These are phyloP conservation scores for Bombardia bombarda DNA, from an alignment of 495 filamentous ascomycete species.

Conservation along the genomic window DNA sequence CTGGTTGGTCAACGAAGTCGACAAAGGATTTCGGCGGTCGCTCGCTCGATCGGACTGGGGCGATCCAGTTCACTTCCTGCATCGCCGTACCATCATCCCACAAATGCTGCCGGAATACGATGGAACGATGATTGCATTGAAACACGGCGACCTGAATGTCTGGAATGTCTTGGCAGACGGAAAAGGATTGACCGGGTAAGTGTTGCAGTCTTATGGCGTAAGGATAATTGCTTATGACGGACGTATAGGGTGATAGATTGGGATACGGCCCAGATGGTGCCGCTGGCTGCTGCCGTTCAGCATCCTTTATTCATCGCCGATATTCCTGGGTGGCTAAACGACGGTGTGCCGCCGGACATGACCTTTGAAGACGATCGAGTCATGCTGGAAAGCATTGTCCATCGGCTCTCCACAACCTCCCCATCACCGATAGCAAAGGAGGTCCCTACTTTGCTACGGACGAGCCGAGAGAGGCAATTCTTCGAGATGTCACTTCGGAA, in stretches of 20 bases:
- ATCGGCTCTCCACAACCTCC: conserved; percentile 3
- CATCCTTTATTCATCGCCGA: conserved; percentile 4
- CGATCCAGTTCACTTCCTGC: conserved; percentile 3
- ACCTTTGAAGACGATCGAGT: conserved; percentile 2
- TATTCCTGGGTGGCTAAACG: conserved; percentile 4
- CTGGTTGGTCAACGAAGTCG: conserved; percentile 3
- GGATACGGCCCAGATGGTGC: conserved; percentile 2
- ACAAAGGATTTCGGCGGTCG: conserved; percentile 4
- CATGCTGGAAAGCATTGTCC: conserved; percentile 4
- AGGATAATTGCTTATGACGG: conserved; percentile 3
- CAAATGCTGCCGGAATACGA: conserved; percentile 4
- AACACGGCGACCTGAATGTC: conserved; percentile 4
- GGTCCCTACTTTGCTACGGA: conserved; percentile 2
- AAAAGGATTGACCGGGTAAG: conserved; percentile 3
- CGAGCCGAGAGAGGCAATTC: conserved; percentile 3
- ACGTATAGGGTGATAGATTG: conserved; percentile 3
- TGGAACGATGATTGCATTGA: conserved; percentile 3
- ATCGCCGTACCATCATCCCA: conserved; percentile 4
- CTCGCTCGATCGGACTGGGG: conserved; percentile 2
- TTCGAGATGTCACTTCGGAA: conserved; percentile 4
- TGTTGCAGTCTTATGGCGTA: conserved; percentile 3
- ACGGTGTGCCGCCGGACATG: conserved; percentile 2
- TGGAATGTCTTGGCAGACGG: conserved; percentile 3
- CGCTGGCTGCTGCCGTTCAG: conserved; percentile 3
- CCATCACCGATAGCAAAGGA: conserved; percentile 3